Conservation (phyloP, 1,139 yeast species). For the Kodamaea sp. region DNA sequence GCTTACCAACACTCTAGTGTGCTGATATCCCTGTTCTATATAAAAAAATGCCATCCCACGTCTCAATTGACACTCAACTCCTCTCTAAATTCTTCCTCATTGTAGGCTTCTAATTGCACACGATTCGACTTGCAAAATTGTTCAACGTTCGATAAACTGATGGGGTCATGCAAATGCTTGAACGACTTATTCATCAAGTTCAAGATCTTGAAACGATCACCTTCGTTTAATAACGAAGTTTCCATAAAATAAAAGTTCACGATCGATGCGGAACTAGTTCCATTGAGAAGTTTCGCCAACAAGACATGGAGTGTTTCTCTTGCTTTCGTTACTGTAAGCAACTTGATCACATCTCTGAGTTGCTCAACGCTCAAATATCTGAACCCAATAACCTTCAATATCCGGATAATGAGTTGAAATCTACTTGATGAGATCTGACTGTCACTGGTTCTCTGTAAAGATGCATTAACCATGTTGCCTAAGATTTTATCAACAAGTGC, state of each 20-base stretch:
- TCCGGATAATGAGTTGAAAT: conserved; percentile 20
- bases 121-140: conserved; percentile 9
- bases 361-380: conserved; percentile 24
- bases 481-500: conserved; percentile 21
- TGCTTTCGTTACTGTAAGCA: conserved; percentile 28
- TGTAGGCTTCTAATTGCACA: conserved; percentile 5
- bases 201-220: conserved; percentile 21
- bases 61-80: neutral
- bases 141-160: conserved; percentile 18
- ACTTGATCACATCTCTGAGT: conserved; percentile 26
- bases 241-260: conserved; percentile 35
- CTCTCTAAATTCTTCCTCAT: conserved; percentile 2
- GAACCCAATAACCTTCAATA: conserved; percentile 24
- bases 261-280: conserved; percentile 17
- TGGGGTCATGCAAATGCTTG: conserved; percentile 18
- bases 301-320: conserved; percentile 29
- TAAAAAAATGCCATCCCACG: no score
- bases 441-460: neutral
- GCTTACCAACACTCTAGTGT: no score
- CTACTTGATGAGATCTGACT: conserved; percentile 2
- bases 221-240: conserved; percentile 17
- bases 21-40: no score
- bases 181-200: conserved; percentile 20
- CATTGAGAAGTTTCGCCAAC: conserved; percentile 27
- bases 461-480: conserved; percentile 13